A percentile compares a stretch with the other conserved stretches of the same genome.
Conservation (phyloP, 1,139 yeast species). For the Magnusiomyces sp. region DNA sequence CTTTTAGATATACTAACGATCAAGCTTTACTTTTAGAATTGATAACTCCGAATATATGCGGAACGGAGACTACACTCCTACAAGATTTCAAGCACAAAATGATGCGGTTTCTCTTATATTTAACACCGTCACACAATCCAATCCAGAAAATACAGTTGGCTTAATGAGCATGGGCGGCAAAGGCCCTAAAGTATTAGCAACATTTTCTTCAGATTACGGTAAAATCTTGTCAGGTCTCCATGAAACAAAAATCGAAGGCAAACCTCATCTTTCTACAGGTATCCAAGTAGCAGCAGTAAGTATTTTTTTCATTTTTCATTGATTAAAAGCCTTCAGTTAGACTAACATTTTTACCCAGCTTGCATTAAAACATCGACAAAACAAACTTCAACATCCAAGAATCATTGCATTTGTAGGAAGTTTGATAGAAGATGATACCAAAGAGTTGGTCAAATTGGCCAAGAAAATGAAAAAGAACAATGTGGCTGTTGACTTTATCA, state of each 20-base stretch:
- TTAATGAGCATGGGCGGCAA: conserved; percentile 5
- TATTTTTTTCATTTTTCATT: background rate
- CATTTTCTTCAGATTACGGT: conserved; percentile 83
- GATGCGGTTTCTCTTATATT: conserved; percentile 89
- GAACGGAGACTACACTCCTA: conserved; percentile 87
- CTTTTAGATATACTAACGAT: background rate
- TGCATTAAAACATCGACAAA: conserved; percentile 93
- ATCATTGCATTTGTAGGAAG: conserved; percentile 86
- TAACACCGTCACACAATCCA: conserved; percentile 74
- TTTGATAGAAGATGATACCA: conserved; percentile 64
- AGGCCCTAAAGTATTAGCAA: conserved; percentile 73
- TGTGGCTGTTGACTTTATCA: conserved; percentile 81
- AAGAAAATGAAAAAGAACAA: conserved; percentile 91
- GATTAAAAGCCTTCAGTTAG: background rate
- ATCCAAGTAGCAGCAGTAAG: conserved; percentile 82
- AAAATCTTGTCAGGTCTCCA: conserved; percentile 82
- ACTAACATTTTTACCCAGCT: conserved; percentile 30
- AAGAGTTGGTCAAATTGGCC: conserved; percentile 75
- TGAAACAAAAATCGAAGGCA: conserved; percentile 68
- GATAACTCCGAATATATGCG: conserved; percentile 96
- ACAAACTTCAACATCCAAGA: conserved; percentile 85
- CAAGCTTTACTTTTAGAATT: conserved; percentile 33
- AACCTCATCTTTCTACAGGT: conserved; percentile 65
- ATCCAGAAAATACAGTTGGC: conserved; percentile 89
- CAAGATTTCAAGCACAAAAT: conserved; percentile 86